Evolutionary conservation across 2,329 filamentous ascomycete genomes (phyloP), one percentile per base, ranked within the genome.

Genomic region (Beauveria brongniartii): DNA sequence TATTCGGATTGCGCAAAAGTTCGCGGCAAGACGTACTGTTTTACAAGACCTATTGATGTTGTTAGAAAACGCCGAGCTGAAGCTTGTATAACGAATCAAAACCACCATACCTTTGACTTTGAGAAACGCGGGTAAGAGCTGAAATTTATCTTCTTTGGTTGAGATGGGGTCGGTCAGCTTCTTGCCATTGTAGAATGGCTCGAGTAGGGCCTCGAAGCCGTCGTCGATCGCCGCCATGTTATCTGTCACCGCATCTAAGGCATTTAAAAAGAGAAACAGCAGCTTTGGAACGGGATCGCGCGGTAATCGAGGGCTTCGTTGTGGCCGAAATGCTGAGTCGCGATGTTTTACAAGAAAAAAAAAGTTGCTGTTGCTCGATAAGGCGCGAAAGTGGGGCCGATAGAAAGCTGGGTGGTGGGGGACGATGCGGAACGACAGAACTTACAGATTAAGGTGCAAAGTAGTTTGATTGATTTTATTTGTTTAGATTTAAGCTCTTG

Each of bases 71-170:
- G 30, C 22, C 34, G 48, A 57, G 52, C 43, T 43, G 16, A 12
- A 50, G 20, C 43, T 41, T 50, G 20, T 12, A 3, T 18, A 6
- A 28, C 18, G 10, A 48, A 61, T 24, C 63, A 7, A 43, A 59
- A 37, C 2, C 41, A 41, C 62, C 76, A 67, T 67, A 82, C 84
- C 92, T 76, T 99, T 99, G 69, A 97, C 92, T 75, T 97, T 97
- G 62, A 99, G 79, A 74, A 99, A 99, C n/a, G 94, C 94, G 0
- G 94, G 95, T 30, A 99, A 78, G 47, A 99, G 81, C 73, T 97
- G 96, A 85, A 93, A 97, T 80, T 99, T 99, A 78, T 99, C 94
- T 69, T 89, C 82, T 67, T 80, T 82, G 59, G 80, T 85, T 30
- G 80, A 85, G 65, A 87, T 84, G 47, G 83, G 82, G 68, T 87